Conservation (phyloP, 164 flowering plant genomes). For the Nymphaea colorata region DNA sequence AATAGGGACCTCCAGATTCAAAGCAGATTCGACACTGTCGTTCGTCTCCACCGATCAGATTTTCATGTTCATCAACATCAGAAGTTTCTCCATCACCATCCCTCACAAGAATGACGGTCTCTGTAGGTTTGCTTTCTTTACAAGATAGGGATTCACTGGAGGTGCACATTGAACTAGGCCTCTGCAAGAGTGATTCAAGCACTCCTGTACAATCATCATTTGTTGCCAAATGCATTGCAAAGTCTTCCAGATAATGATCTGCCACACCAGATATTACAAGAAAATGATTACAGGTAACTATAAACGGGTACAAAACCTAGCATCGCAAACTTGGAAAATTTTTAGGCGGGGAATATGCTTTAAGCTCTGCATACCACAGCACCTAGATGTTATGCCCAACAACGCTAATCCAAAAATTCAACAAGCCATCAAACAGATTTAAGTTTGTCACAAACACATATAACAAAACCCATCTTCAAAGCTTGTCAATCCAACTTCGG, state of each 20-base stretch:
- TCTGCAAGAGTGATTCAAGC: background rate
- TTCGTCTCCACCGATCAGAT: conserved; percentile 51
- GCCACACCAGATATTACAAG: background rate
- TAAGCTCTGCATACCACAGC: no score
- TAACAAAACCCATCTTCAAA: no score
- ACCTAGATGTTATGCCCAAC: no score
- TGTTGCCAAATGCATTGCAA: background rate
- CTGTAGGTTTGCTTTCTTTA: background rate
- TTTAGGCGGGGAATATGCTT: no score
- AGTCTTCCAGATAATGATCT: background rate
- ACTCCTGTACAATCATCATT: background rate
- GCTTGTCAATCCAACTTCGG: no score
- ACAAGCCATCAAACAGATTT: no score
- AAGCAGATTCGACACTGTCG: conserved; percentile 96
- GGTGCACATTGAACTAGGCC: background rate
- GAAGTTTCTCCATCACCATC: conserved; percentile 19
- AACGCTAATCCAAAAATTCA: no score
- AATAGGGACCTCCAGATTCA: conserved; percentile 60
- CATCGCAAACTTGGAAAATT: no score
- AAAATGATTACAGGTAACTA: no score
- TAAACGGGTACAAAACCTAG: no score
- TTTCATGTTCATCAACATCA: conserved; percentile 39
- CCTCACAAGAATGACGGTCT: background rate
- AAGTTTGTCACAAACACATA: no score
- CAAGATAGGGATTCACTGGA: background rate